Conservation (phyloP, 306 rosid genomes). For the Pueraria montana region DNA sequence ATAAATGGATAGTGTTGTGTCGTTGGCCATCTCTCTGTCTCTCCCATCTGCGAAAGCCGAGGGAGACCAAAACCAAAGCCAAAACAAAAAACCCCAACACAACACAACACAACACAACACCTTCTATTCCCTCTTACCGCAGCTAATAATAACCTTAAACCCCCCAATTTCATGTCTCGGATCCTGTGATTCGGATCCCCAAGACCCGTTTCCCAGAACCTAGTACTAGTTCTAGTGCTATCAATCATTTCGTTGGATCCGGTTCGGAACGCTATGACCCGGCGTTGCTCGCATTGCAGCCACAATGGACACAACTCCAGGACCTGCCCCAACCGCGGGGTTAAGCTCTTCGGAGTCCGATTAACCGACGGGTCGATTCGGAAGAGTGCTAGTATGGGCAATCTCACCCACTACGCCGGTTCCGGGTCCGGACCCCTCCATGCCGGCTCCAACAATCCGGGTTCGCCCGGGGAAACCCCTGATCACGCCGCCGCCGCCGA, state of each 20-base stretch:
- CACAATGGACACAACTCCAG: slow-evolving; percentile 97
- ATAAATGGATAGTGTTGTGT: slow-evolving; percentile 73
- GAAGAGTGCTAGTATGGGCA: slow-evolving; percentile 99
- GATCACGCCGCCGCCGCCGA: slow-evolving; percentile 82
- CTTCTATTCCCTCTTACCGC: no score
- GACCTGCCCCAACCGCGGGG: slow-evolving; percentile 97
- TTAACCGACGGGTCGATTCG: slow-evolving; percentile 94
- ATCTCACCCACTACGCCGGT: slow-evolving; percentile 83
- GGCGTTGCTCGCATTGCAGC: slow-evolving; percentile 98
- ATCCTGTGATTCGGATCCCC: slow-evolving; percentile 60
- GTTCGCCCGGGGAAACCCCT: slow-evolving; percentile 83
- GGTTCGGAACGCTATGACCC: slow-evolving; percentile 67
- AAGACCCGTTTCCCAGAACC: slow-evolving; percentile 33
- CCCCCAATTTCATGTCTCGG: slow-evolving; percentile 41
- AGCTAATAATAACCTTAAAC: slow-evolving; percentile 18
- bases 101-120: no score
- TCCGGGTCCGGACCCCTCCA: slow-evolving; percentile 52
- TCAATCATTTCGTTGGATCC: slow-evolving; percentile 42
- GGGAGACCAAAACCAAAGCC: slow-evolving; percentile 39
- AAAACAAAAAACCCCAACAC: neutral
- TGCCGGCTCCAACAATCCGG: slow-evolving; percentile 68
- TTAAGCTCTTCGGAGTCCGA: slow-evolving; percentile 92
- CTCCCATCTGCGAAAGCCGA: slow-evolving; percentile 62
- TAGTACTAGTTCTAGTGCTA: no score
- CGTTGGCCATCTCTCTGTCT: slow-evolving; percentile 45